A percentile compares a stretch with the other conserved stretches of the same genome.
Conservation (phyloP, 2,329 filamentous ascomycete species). For the Bertia moriformis region DNA sequence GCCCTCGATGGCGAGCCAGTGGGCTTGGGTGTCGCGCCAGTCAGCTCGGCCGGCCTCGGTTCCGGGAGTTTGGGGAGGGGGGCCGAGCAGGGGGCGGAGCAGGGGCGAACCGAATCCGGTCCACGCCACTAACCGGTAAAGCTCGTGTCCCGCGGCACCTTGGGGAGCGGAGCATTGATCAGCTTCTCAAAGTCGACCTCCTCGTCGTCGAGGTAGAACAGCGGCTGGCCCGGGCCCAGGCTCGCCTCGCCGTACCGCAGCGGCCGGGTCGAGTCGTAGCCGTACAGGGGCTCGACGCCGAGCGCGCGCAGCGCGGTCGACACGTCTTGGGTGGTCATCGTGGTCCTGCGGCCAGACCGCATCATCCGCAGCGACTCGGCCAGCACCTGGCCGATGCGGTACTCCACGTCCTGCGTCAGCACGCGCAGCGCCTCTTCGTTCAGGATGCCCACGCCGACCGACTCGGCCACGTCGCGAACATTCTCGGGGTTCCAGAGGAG, state of each 20-base stretch:
- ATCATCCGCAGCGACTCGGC: slow-evolving; percentile 92
- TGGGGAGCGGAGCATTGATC: slow-evolving; percentile 89
- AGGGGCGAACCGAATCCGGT: too few species aligned
- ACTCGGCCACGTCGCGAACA: slow-evolving; percentile 88
- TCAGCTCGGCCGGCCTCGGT: not conserved
- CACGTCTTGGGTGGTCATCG: slow-evolving; percentile 77
- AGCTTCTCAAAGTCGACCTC: slow-evolving; percentile 98
- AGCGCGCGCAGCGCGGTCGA: slow-evolving; percentile 72
- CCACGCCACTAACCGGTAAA: slow-evolving; percentile 81
- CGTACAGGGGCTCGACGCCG: slow-evolving; percentile 88
- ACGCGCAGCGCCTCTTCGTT: slow-evolving; percentile 76
- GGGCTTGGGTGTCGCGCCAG: slow-evolving; percentile 51
- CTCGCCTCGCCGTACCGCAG: slow-evolving; percentile 87
- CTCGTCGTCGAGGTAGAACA: slow-evolving; percentile 96
- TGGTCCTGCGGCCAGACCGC: slow-evolving; percentile 76
- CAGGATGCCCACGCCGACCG: slow-evolving; percentile 71
- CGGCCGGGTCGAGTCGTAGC: slow-evolving; percentile 83
- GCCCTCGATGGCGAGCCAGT: slow-evolving; percentile 95
- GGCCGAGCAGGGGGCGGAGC: not conserved
- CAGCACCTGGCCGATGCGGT: slow-evolving; percentile 81
- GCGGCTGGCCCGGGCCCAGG: slow-evolving; percentile 77
- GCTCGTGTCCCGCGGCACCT: slow-evolving; percentile 81
- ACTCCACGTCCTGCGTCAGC: slow-evolving; percentile 87
- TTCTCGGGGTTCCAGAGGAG: slow-evolving; percentile 92
- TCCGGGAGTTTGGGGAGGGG: not conserved